Evolutionary conservation across 2,329 filamentous ascomycete genomes (phyloP).

Genomic region (Phyllosticta citrichinensis): DNA sequence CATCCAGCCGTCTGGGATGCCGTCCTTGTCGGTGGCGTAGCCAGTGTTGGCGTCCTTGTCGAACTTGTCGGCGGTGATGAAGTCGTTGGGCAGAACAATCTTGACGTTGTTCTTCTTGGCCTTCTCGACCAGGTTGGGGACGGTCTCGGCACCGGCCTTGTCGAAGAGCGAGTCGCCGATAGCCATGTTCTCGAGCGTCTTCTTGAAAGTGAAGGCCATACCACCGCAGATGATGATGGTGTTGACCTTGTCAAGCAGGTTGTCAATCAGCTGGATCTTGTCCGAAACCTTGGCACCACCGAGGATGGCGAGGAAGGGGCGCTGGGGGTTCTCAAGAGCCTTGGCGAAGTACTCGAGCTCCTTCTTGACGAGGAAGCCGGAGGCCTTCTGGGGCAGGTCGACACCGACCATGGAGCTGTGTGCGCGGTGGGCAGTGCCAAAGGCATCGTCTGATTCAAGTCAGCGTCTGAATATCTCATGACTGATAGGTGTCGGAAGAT

Average conservation of each 20-base stretch:
- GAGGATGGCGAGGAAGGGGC: conserved; percentile 96
- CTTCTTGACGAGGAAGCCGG: conserved; percentile 99
- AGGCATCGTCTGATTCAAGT: conserved; percentile 68
- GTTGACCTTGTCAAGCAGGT: conserved; percentile 96
- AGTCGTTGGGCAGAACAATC: conserved; percentile 89
- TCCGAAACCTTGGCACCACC: conserved; percentile 97
- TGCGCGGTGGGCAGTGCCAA: conserved; percentile 94
- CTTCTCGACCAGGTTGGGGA: conserved; percentile 80
- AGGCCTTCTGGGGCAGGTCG: conserved; percentile 90
- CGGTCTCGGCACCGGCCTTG: conserved; percentile 86
- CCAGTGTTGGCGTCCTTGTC: conserved; percentile 70
- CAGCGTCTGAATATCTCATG: conserved; percentile 13
- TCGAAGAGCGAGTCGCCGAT: conserved; percentile 92
- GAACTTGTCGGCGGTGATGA: conserved; percentile 94
- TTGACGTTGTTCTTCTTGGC: conserved; percentile 94
- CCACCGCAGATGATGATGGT: conserved; percentile 92
- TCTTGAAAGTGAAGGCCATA: conserved; percentile 99
- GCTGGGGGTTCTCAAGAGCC: conserved; percentile 84
- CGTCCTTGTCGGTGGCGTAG: conserved; percentile 72
- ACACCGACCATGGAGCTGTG: conserved; percentile 99
- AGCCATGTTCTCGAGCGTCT: conserved; percentile 81
- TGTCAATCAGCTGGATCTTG: conserved; percentile 99
- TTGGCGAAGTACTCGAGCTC: conserved; percentile 99
- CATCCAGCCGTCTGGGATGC: conserved; percentile 97
- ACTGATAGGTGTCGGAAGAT: not conserved